Evolutionary conservation across 805 yeast species (phyloP).

Genomic region (Tetrapisispora arboricola): DNA sequence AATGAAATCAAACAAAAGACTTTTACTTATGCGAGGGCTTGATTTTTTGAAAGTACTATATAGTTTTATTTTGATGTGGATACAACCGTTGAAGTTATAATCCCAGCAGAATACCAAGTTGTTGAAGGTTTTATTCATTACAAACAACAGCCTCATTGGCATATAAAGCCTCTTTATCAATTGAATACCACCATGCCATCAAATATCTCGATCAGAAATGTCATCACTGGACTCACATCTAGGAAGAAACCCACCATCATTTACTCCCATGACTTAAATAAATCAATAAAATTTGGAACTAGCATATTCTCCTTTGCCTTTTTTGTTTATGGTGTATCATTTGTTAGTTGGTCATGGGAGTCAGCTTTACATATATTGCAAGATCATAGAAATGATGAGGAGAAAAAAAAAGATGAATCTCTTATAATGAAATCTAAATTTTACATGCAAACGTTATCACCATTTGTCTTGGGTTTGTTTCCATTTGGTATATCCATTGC

Average conservation of each 20-base stretch:
- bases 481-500: constrained; percentile 21
- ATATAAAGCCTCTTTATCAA: too few relatives aligned
- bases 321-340: constrained; percentile 21
- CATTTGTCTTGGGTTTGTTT: constrained; percentile 17
- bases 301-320: constrained; percentile 19
- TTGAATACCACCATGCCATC: too few relatives aligned
- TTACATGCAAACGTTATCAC: constrained; percentile 15
- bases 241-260: constrained; percentile 15
- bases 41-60: too few relatives aligned
- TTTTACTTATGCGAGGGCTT: too few relatives aligned
- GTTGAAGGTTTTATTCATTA: too few relatives aligned
- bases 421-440: neutral
- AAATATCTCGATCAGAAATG: constrained; percentile 8
- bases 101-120: too few relatives aligned
- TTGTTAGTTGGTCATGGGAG: constrained; percentile 21
- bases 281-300: constrained; percentile 13
- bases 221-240: constrained; percentile 13
- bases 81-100: too few relatives aligned
- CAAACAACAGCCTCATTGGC: too few relatives aligned
- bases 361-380: constrained; percentile 11
- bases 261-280: constrained; percentile 12
- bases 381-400: constrained; percentile 5
- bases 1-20: too few relatives aligned
- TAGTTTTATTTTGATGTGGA: too few relatives aligned
- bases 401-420: constrained; percentile 7